Evolutionary conservation across 441 rosid genomes (phyloP), one percentile per base, ranked within the genome.

Genomic region (Bruguiera hainesii): DNA sequence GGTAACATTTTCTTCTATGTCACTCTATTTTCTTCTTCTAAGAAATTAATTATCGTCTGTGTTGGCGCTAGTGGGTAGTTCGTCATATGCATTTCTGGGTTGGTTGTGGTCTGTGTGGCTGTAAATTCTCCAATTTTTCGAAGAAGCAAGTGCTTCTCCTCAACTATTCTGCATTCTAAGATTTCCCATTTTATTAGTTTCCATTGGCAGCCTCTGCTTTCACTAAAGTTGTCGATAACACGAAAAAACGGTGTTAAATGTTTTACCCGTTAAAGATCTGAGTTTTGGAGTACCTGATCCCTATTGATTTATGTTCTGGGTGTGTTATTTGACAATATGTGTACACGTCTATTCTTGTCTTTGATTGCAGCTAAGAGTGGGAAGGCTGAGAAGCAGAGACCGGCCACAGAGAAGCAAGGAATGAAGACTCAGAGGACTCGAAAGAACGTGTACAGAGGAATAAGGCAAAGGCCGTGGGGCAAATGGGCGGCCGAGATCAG

Each of bases 401-500:
- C 59, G 15, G 75, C 16, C 9, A 31, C 64, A 29, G 80, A 39
- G 63, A 75, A 72, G 18, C 65, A 30, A 51, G 71, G 9, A 6
- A 66, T 52, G 55, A 63, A 58, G 58, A 9, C 57, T 21, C 74
- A 56, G 74, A 77, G 87, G 64, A 71, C 76, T 57, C 79, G 98
- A 62, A 91, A 88, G 83, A 91, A 83, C 70, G 64, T 82, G 60
- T 88, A 85, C 76, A 81, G 98, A 72, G 98, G 98, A 58, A 92
- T 92, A 70, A 75, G 98, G 73, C 89, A 78, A 72, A 77, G 98
- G 65, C 95, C 98, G 16, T 92, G 96, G 98, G 98, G 98, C 0
- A 92, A 92, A 80, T 92, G 96, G 98, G 98, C 98, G 0, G 91
- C 96, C 7, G 98, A 89, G 82, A 89, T 91, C 23, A 80, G 98